Conservation (phyloP, 2,329 filamentous ascomycete species). For the Rutstroemia sp. region DNA sequence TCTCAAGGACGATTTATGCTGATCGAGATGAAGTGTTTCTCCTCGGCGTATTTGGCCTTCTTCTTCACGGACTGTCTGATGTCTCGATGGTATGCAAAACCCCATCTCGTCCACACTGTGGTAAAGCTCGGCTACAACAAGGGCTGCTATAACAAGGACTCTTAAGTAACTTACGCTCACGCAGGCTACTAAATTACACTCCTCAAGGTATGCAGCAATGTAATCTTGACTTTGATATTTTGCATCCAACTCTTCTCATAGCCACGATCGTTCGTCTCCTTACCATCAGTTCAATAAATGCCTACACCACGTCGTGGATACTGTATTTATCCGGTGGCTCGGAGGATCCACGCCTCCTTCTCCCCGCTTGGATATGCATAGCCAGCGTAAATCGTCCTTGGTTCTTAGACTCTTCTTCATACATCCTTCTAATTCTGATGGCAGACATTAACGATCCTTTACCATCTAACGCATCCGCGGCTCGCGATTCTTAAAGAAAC, state of each 20-base stretch:
- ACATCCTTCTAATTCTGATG: neutral
- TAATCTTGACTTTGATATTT: neutral
- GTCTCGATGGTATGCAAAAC: conserved; percentile 60
- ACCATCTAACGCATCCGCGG: conserved; percentile 70
- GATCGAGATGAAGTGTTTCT: conserved; percentile 50
- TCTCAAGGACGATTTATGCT: neutral
- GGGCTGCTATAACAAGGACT: neutral
- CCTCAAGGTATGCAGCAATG: conserved; percentile 41
- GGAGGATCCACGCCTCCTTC: conserved; percentile 60
- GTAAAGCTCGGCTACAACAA: neutral
- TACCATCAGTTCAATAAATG: conserved; percentile 66
- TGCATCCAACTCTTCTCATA: neutral
- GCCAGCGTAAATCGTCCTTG: conserved; percentile 49
- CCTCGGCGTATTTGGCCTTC: conserved; percentile 71
- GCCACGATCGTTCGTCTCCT: conserved; percentile 75
- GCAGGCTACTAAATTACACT: conserved; percentile 76
- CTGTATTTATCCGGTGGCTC: conserved; percentile 64
- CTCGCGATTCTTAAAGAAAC: conserved; percentile 77
- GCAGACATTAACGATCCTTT: conserved; percentile 66
- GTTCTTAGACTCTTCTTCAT: neutral
- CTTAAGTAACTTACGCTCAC: neutral
- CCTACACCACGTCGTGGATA: conserved; percentile 66
- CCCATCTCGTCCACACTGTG: neutral
- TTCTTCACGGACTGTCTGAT: conserved; percentile 81
- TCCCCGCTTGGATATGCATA: conserved; percentile 73